Evolutionary conservation across 2,329 filamentous ascomycete genomes (phyloP).

Genomic region (Colletotrichum tropicicola): DNA sequence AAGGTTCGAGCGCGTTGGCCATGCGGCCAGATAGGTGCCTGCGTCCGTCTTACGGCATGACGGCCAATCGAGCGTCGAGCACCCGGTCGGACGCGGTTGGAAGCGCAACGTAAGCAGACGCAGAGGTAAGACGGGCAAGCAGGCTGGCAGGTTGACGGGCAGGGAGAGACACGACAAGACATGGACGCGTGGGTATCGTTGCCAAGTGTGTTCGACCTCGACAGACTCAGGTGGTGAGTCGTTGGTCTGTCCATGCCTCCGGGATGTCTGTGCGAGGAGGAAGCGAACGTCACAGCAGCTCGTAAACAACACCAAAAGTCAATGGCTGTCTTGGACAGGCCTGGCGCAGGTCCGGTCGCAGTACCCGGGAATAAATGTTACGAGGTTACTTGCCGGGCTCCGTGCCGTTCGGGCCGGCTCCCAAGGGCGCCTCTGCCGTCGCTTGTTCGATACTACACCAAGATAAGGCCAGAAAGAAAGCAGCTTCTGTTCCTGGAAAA

Average conservation of each 20-base stretch:
- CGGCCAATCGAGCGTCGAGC: too few species aligned
- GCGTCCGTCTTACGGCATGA: background rate
- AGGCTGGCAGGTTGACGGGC: too few species aligned
- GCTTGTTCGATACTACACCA: background rate
- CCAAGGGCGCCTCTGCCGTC: background rate
- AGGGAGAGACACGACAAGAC: too few species aligned
- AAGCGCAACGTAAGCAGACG: background rate
- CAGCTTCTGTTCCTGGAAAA: background rate
- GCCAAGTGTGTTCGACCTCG: too few species aligned
- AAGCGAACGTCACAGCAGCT: background rate
- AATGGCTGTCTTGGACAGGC: background rate
- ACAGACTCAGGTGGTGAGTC: too few species aligned
- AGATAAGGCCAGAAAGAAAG: background rate
- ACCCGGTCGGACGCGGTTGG: too few species aligned
- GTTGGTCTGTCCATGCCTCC: too few species aligned
- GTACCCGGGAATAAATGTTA: background rate
- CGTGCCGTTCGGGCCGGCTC: conserved; percentile 7
- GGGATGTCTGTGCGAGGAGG: background rate
- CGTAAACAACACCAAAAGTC: background rate
- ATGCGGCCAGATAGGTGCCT: background rate
- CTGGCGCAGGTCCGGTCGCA: background rate
- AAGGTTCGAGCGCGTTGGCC: background rate
- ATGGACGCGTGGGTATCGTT: too few species aligned
- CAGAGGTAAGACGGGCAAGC: background rate
- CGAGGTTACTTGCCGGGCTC: conserved; percentile 1